Evolutionary conservation across 768 basidiomycete species (phyloP).

Genomic region (Leccinum longicurvipes): DNA sequence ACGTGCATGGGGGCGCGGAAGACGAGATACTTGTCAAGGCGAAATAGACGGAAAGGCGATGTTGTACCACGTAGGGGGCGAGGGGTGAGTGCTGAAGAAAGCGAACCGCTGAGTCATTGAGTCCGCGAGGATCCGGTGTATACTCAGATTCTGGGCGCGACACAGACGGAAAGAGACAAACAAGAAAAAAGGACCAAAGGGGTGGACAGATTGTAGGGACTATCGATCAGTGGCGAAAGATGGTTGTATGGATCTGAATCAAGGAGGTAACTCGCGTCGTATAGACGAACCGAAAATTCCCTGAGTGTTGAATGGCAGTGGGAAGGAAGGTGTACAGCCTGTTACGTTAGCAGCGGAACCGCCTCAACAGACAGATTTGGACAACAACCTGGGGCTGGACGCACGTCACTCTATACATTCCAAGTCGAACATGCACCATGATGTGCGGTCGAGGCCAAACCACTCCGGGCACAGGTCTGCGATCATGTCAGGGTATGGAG

Average conservation of each 20-base stretch:
- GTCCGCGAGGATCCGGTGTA: slow-evolving; percentile 25
- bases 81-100: slow-evolving; percentile 5
- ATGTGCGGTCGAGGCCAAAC: not conserved
- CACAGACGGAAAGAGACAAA: slow-evolving; percentile 11
- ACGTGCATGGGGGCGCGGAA: slow-evolving; percentile 10
- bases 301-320: slow-evolving; percentile 16
- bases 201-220: slow-evolving; percentile 6
- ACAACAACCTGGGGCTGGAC: not conserved
- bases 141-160: slow-evolving; percentile 20
- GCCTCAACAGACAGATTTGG: slow-evolving; percentile 18
- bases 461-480: not conserved
- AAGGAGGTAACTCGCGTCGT: slow-evolving; percentile 15
- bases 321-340: slow-evolving; percentile 17
- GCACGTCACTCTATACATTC: not conserved
- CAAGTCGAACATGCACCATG: not conserved
- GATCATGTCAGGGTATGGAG: not conserved
- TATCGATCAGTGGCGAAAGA: slow-evolving; percentile 16
- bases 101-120: slow-evolving; percentile 27
- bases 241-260: slow-evolving; percentile 14
- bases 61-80: slow-evolving; percentile 6
- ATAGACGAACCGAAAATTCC: slow-evolving; percentile 16
- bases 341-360: slow-evolving; percentile 33
- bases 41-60: slow-evolving; percentile 10
- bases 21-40: slow-evolving; percentile 15
- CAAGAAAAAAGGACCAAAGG: slow-evolving; percentile 9